A percentile compares a stretch with the other conserved stretches of the same genome.
phyloP scores from a whole-genome alignment of 495 filamentous ascomycete genomes.

The Mycothermus thermophilus region DNA sequence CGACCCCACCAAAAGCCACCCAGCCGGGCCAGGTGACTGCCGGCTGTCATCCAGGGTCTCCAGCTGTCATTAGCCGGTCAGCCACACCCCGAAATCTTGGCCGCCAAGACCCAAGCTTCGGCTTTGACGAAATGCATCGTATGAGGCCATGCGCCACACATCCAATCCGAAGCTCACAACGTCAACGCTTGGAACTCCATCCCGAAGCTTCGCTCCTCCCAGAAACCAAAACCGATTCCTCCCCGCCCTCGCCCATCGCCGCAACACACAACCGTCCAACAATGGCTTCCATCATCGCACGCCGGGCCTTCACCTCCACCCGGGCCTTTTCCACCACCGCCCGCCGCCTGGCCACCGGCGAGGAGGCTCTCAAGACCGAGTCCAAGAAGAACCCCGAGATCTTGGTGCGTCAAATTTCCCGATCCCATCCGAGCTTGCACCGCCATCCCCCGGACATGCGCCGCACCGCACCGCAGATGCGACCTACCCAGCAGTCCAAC shows the following conservation, averaged over 20 bases:
- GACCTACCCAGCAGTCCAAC: background rate
- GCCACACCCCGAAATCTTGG: too few relatives aligned
- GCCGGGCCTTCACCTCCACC: slow-evolving; percentile 34
- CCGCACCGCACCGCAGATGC: background rate
- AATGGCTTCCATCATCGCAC: slow-evolving; percentile 36
- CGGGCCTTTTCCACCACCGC: slow-evolving; percentile 34
- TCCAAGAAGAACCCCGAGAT: slow-evolving; percentile 41
- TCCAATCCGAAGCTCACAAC: too few relatives aligned
- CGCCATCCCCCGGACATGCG: background rate
- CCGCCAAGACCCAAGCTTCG: slow-evolving; percentile 2
- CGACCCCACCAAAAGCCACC: too few relatives aligned
- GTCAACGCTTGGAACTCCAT: slow-evolving; percentile 7
- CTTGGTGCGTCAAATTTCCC: slow-evolving; percentile 27
- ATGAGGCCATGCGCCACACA: slow-evolving; percentile 5
- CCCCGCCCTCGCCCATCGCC: background rate
- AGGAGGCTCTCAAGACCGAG: slow-evolving; percentile 33
- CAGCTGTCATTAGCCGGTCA: too few relatives aligned
- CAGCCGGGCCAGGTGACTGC: too few relatives aligned
- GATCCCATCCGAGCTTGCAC: too few relatives aligned
- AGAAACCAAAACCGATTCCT: slow-evolving; percentile 4
- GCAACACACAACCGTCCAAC: slow-evolving; percentile 7
- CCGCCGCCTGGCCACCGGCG: slow-evolving; percentile 26
- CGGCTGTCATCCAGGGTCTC: too few relatives aligned
- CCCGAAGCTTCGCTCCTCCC: slow-evolving; percentile 7
- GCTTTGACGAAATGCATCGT: slow-evolving; percentile 12